These are phyloP conservation scores for Beauveria bassiana DNA, from an alignment of 2,329 filamentous ascomycete species.

Conservation along the genomic window DNA sequence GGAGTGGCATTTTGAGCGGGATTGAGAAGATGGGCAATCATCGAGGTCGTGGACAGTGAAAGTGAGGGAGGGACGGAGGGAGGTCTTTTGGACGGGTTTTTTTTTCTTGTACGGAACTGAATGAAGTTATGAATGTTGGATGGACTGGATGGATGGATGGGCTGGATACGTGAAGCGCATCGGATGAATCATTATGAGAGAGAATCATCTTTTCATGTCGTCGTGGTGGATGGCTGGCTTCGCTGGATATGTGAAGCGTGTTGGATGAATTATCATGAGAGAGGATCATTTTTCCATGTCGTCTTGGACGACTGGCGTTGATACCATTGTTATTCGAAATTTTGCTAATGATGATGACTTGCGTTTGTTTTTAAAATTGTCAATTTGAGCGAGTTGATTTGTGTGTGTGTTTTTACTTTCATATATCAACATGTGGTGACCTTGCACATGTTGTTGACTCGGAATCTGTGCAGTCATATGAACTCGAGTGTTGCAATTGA, in stretches of 20 bases:
- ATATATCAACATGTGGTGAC: no score
- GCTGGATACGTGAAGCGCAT: not conserved
- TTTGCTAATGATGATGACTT: not conserved
- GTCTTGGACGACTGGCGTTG: not conserved
- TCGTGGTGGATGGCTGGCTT: no score
- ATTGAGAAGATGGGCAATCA: constrained; percentile 81
- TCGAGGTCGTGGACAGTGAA: constrained; percentile 30
- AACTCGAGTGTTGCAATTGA: no score
- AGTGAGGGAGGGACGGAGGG: not conserved
- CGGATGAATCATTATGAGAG: not conserved
- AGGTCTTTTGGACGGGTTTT: no score
- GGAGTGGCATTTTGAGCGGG: constrained; percentile 69
- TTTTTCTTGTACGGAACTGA: no score
- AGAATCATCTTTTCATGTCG: not conserved
- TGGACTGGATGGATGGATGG: not conserved
- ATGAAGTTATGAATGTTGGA: not conserved
- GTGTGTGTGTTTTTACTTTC: no score
- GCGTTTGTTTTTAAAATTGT: no score
- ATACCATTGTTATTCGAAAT: not conserved
- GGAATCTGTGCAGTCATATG: no score
- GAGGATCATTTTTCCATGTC: not conserved
- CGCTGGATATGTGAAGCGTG: no score
- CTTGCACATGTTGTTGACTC: no score
- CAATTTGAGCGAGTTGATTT: no score
- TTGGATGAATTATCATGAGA: no score